These are phyloP conservation scores for Ophiostoma triangulosporum DNA, from an alignment of 2,329 filamentous ascomycete genomes.

Conservation along the genomic window DNA sequence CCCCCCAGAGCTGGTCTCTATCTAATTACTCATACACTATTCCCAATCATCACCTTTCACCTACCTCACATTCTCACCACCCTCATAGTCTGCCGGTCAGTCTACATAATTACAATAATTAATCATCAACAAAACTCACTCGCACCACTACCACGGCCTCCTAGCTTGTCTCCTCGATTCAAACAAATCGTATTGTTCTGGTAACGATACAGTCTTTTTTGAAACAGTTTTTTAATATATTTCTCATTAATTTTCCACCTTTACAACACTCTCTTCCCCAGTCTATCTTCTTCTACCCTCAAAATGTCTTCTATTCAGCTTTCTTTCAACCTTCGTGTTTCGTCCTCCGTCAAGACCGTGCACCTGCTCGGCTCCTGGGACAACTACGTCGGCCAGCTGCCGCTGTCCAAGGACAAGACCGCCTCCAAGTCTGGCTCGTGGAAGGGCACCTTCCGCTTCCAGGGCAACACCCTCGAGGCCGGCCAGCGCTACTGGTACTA, in stretches of 20 bases:
- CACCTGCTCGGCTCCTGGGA: constrained; percentile 98
- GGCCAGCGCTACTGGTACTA: constrained; percentile 99
- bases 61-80: constrained; percentile 3
- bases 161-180: constrained; percentile 9
- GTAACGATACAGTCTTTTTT: background rate
- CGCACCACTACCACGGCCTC: constrained; percentile 12
- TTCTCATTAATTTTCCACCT: background rate
- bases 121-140: constrained; percentile 16
- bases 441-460: constrained; percentile 95
- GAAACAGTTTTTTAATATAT: background rate
- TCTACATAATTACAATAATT: constrained; percentile 7
- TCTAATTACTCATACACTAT: background rate
- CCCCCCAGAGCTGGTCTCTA: constrained; percentile 25
- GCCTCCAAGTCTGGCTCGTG: constrained; percentile 80
- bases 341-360: constrained; percentile 91
- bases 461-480: constrained; percentile 70
- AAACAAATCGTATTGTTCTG: constrained; percentile 10
- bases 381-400: constrained; percentile 88
- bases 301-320: constrained; percentile 86
- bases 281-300: constrained; percentile 23
- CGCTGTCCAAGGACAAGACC: constrained; percentile 75
- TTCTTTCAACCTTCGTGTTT: constrained; percentile 91
- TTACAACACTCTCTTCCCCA: constrained; percentile 20
- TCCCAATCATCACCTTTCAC: background rate
- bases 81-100: constrained; percentile 14